Base-by-base conservation (phyloP, 164 flowering plant species). In the Umbilicus rupestris region DNA sequence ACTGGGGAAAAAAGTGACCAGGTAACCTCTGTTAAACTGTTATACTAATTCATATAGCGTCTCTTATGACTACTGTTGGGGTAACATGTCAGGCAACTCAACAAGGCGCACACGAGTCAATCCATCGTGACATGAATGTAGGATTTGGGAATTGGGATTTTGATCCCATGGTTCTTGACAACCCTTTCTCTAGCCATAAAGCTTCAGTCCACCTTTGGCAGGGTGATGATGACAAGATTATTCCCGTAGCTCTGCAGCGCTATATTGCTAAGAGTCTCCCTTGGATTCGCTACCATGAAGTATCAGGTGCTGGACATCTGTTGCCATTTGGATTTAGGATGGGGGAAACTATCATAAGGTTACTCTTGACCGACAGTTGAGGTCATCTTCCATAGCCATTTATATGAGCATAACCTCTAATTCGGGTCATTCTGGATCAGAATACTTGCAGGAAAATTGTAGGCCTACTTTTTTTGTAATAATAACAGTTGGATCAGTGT, bases 71-170 rank as follows among this genome's bases (percentile, higher is more conserved):
- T 50, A n/a, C n/a, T n/a, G n/a, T 29, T 30, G 52, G 57, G 24
- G n/a, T n/a, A n/a, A n/a, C n/a, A n/a, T n/a, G n/a, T n/a, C 14
- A n/a, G 49, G 29, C 28, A n/a, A 73, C 9, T 29, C 20, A 19
- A 14, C 26, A 72, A 65, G 76, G 73, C 6, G 74, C 67, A 12
- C 79, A 71, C 35, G 79, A 83, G 31, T 72, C 80, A 11, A 75
- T 83, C 17, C 78, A 77, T 3, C 68, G 68, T 2, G 90, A 85
- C 68, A 74, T 83, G 41, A 69, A 72, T 65, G 76, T 71, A 3
- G 74, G 74, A n/a, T 83, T 82, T 59, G 82, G 87, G 33, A 71
- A 77, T 10, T 85, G 87, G 84, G 87, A 75, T 2, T 83, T 83
- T 39, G 85, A 82, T 49, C 90, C 90, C 0, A 46, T 78, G 73